phyloP scores from a whole-genome alignment of 176 grass and related monocot genomes.

The Ensete glaucum region DNA sequence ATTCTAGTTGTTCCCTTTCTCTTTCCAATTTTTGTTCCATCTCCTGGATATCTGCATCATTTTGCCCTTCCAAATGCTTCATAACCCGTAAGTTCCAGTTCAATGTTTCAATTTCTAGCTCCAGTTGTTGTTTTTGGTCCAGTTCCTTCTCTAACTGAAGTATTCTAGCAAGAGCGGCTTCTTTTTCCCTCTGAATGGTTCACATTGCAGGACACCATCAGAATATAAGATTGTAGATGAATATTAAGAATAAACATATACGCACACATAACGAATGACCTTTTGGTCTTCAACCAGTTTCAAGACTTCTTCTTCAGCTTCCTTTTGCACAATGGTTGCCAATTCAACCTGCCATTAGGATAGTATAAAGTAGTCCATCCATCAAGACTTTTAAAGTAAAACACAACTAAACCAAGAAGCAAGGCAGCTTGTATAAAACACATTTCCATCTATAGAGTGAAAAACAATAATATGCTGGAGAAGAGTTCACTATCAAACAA shows the following conservation, averaged over 20 bases:
- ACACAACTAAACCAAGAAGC: neutral
- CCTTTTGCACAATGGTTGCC: slow-evolving; percentile 67
- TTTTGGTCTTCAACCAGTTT: slow-evolving; percentile 72
- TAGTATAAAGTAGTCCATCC: neutral
- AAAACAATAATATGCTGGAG: too few species aligned
- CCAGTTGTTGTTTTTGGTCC: slow-evolving; percentile 75
- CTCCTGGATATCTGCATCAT: slow-evolving; percentile 75
- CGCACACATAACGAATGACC: slow-evolving; percentile 30
- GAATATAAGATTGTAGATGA: slow-evolving; percentile 6
- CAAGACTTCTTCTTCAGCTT: slow-evolving; percentile 66
- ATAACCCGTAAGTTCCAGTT: slow-evolving; percentile 87
- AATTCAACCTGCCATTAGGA: slow-evolving; percentile 25
- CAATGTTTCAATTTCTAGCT: slow-evolving; percentile 70
- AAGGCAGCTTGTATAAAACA: too few species aligned
- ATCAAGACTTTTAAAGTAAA: neutral
- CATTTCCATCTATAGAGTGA: too few species aligned
- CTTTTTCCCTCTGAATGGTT: slow-evolving; percentile 77
- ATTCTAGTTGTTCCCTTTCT: slow-evolving; percentile 55
- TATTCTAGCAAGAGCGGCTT: slow-evolving; percentile 65
- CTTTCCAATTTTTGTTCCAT: slow-evolving; percentile 63
- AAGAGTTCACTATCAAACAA: too few species aligned
- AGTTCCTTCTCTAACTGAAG: slow-evolving; percentile 72
- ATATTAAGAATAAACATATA: slow-evolving; percentile 4
- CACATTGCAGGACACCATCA: neutral
- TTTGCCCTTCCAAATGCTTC: slow-evolving; percentile 78